A percentile compares a stretch with the other conserved stretches of the same genome.
phyloP scores from a whole-genome alignment of 1,284 basidiomycete genomes.

The Cryptococcus wingfieldii region DNA sequence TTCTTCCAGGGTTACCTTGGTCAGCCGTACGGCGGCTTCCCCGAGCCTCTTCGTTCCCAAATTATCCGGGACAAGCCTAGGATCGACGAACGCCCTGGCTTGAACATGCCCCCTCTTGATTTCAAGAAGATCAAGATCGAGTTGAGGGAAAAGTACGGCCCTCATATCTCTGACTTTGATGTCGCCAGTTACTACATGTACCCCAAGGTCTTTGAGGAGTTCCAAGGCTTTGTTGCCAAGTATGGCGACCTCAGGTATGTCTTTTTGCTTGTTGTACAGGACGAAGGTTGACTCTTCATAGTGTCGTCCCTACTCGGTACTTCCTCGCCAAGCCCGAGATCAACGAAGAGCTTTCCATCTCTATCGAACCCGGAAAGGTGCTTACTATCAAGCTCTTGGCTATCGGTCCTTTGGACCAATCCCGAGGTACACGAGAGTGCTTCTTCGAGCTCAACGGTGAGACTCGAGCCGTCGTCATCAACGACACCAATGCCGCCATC shows the following conservation, averaged over 20 bases:
- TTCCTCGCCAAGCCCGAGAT: conserved; percentile 90
- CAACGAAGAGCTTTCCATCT: conserved; percentile 93
- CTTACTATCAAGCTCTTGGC: conserved; percentile 95
- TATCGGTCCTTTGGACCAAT: conserved; percentile 85
- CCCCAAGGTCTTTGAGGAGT: conserved; percentile 91
- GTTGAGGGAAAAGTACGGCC: conserved; percentile 87
- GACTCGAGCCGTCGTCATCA: conserved; percentile 87
- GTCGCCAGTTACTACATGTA: conserved; percentile 80
- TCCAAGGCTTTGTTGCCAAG: conserved; percentile 87
- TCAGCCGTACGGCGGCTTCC: conserved; percentile 96
- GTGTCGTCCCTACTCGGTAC: conserved; percentile 91
- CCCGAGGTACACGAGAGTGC: conserved; percentile 87
- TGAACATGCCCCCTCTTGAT: conserved; percentile 78
- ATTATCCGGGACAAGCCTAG: conserved; percentile 91
- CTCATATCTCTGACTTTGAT: conserved; percentile 86
- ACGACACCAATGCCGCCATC: conserved; percentile 93
- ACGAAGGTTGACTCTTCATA: conserved; percentile 36
- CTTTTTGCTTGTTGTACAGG: neutral
- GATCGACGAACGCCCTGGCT: conserved; percentile 90
- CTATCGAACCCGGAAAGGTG: conserved; percentile 96
- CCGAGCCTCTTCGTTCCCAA: conserved; percentile 85
- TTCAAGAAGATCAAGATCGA: conserved; percentile 95
- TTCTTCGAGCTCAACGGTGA: conserved; percentile 98
- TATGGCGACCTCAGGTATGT: conserved; percentile 87
- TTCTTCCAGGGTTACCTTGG: conserved; percentile 99